A percentile compares a stretch with the other conserved stretches of the same genome.
These are phyloP conservation scores for Cavenderia fasciculata DNA, from an alignment of 78 protist species.

Conservation along the genomic window DNA sequence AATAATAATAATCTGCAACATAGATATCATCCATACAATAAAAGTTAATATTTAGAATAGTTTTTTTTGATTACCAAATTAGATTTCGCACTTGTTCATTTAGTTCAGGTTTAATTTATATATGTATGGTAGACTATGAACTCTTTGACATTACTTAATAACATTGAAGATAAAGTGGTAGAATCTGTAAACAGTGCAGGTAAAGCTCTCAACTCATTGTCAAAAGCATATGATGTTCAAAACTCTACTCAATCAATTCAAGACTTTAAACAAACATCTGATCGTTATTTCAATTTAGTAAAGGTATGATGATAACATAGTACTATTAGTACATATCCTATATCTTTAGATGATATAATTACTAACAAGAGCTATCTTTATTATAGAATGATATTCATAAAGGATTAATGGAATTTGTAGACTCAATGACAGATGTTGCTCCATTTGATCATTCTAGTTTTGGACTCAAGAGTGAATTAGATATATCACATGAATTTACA, in stretches of 20 bases:
- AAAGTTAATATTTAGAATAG: too few species aligned
- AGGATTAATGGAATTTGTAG: slow-evolving; percentile 65
- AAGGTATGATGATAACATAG: neutral
- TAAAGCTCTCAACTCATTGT: slow-evolving; percentile 11
- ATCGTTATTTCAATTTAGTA: slow-evolving; percentile 34
- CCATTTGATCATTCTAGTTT: slow-evolving; percentile 73
- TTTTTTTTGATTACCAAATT: too few species aligned
- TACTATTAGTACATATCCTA: neutral
- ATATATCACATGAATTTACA: slow-evolving; percentile 51
- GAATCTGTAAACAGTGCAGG: slow-evolving; percentile 67
- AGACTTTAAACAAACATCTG: slow-evolving; percentile 45
- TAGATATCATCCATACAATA: too few species aligned
- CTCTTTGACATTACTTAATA: slow-evolving; percentile 67
- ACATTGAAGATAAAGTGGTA: slow-evolving; percentile 58
- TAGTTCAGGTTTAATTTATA: too few species aligned
- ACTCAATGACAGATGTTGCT: slow-evolving; percentile 75
- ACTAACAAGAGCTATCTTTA: neutral
- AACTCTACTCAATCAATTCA: neutral
- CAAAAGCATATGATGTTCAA: slow-evolving; percentile 34
- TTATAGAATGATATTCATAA: slow-evolving; percentile 56
- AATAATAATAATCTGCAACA: neutral
- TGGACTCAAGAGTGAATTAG: slow-evolving; percentile 40
- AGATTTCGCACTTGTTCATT: too few species aligned
- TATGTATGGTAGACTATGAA: too few species aligned
- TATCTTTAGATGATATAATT: neutral